Evolutionary conservation across 495 filamentous ascomycete species (phyloP), one percentile per base, ranked within the genome.

Genomic region (Aspergillus nanangensis): DNA sequence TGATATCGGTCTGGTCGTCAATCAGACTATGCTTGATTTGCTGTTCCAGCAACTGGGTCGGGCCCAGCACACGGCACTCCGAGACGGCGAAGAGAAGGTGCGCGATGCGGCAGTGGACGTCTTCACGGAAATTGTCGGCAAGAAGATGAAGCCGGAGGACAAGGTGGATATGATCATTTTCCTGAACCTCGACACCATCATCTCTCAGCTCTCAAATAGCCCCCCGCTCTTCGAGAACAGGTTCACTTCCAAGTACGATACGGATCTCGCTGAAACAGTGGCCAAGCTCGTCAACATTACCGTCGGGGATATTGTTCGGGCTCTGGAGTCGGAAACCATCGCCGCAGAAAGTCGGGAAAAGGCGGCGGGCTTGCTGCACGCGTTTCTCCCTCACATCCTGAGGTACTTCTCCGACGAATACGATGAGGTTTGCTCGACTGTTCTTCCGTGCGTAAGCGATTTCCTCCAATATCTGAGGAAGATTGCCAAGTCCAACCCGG

Each of bases 401-500:
- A 86, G 90, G 27, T 95, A 95, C 71, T 94, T 99, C 62, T 87
- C 88, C 18, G 94, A 99, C 60, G 91, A 99, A 66, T 99, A 89
- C 56, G 93, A 99, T 64, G 93, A 99, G 61, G 82, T 97, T 47
- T 96, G 92, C 66, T 92, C 90, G 32, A 92, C 88, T 5, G 87
- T 96, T 44, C 94, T 97, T 50, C 83, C 90, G 13, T 90, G 87
- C 34, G 80, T 96, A 31, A 92, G 85, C 27, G 93, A 99, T 52
- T 77, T 96, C 38, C 77, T 99, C 37, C 86, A 85, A 37, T 87
- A 91, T 61, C 78, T 96, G 42, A 82, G 93, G 10, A 95, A 88
- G 61, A 73, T 88, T 10, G 70, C 82, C 38, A 87, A 81, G 56
- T 47, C 59, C 15, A 78, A 74, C 38, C 72, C 74, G 34, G 72